Evolutionary conservation across 2,329 filamentous ascomycete species (phyloP).

Genomic region (Colletotrichum lini): DNA sequence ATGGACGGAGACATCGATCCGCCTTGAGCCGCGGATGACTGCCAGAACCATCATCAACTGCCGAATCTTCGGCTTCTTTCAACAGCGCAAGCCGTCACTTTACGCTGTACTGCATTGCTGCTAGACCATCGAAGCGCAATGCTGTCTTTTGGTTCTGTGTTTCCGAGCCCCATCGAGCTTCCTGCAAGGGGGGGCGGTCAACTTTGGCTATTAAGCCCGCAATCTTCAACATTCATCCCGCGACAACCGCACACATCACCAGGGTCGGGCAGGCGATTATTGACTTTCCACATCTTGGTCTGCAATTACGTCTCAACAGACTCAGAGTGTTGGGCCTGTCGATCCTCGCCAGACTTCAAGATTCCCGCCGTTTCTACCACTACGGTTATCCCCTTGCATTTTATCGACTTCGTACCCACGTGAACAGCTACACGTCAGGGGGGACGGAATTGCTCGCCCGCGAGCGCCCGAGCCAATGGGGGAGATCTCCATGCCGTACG

Average conservation of each 20-base stretch:
- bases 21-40: slow-evolving; percentile 3
- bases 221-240: neutral
- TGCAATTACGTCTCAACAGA: slow-evolving; percentile 15
- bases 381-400: slow-evolving; percentile 10
- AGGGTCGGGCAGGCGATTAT: neutral
- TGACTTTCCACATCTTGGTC: neutral
- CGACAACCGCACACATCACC: neutral
- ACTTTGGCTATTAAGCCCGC: neutral
- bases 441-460: neutral
- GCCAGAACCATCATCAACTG: neutral
- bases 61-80: neutral
- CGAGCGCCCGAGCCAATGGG: slow-evolving; percentile 7
- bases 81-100: neutral
- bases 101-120: neutral
- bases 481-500: neutral
- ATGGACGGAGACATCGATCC: neutral
- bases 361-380: slow-evolving; percentile 17
- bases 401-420: slow-evolving; percentile 4
- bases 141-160: neutral
- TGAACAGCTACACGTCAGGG: slow-evolving; percentile 3
- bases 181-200: neutral
- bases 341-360: slow-evolving; percentile 25
- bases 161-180: neutral
- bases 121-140: neutral
- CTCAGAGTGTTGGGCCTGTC: slow-evolving; percentile 26